These are phyloP conservation scores for Trichoderma afroharzianum DNA, from an alignment of 2,329 filamentous ascomycete species.

Conservation along the genomic window DNA sequence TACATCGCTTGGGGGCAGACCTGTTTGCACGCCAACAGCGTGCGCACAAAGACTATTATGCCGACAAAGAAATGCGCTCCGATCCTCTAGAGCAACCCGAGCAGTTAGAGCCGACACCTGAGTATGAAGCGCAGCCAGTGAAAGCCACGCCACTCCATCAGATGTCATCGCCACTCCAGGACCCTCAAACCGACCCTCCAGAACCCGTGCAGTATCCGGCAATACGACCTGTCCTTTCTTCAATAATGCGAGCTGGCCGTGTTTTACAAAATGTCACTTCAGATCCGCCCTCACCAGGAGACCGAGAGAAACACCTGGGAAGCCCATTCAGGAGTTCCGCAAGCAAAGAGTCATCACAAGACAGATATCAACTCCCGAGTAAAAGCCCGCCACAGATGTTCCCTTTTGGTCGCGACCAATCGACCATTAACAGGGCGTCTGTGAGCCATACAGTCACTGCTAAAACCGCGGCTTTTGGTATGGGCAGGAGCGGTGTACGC, in stretches of 20 bases:
- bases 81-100: conserved; percentile 1
- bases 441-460: conserved; percentile 27
- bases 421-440: conserved; percentile 19
- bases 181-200: conserved; percentile 30
- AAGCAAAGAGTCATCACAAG: conserved; percentile 34
- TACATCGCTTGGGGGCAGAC: neutral
- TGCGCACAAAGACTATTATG: neutral
- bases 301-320: conserved; percentile 47
- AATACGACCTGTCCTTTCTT: conserved; percentile 47
- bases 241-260: conserved; percentile 55
- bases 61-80: conserved; percentile 20
- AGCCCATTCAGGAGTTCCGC: conserved; percentile 51
- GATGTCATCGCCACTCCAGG: conserved; percentile 36
- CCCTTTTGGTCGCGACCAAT: conserved; percentile 16
- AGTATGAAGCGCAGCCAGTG: conserved; percentile 19
- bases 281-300: conserved; percentile 54
- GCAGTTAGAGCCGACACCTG: conserved; percentile 12
- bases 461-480: neutral
- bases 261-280: conserved; percentile 57
- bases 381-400: conserved; percentile 29
- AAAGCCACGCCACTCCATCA: conserved; percentile 38
- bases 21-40: neutral
- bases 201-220: conserved; percentile 30
- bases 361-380: conserved; percentile 26
- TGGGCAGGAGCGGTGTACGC: neutral